Evolutionary conservation across 140 eudicot genomes (phyloP), one percentile per base, ranked within the genome.

Genomic region (Anethum foeniculum): DNA sequence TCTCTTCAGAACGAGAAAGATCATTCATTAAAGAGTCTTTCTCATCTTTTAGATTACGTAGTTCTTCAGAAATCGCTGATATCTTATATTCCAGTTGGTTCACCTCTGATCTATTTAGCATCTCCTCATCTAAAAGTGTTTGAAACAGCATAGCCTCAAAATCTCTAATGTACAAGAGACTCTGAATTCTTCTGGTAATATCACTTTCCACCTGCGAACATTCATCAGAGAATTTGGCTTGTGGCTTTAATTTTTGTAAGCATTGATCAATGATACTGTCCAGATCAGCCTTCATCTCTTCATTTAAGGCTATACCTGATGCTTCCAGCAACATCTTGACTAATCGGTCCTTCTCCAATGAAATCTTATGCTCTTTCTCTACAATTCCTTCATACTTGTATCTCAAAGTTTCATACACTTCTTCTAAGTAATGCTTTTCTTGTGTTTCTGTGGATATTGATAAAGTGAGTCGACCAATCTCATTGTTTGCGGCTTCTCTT

Each of bases 1-100:
- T 93, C 71, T 93, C 99, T 88, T 93, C 99, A 6, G 90, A 84
- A 76, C 86, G 83, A 77, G 90, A 91, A 81, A 89, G 89, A 86
- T 88, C 90, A 80, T 82, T 77, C 85, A 82, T 86, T 81, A 91
- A 60, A 30, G 85, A 76, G 58, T 71, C 87, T 47, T 81, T 86
- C 83, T 95, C 96, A 79, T 82, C 89, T 77, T 88, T 89, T 46
- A 85, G 83, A 71, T 81, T 82, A 74, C 64, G 65, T 49, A 88
- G 81, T 82, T 89, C 99, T 78, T 85, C 88, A 81, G 88, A 86
- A 81, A 86, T 84, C 56, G 10, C 43, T 36, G 81, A 83, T 60
- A 89, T 77, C 82, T 87, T 90, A 73, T 77, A 76, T 75, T 87
- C 85, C 69, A 88, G 83, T 54, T 73, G 82, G 79, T 77, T 79